phyloP scores from a whole-genome alignment of 1,284 basidiomycete genomes.

The Trichosporon asahii region DNA sequence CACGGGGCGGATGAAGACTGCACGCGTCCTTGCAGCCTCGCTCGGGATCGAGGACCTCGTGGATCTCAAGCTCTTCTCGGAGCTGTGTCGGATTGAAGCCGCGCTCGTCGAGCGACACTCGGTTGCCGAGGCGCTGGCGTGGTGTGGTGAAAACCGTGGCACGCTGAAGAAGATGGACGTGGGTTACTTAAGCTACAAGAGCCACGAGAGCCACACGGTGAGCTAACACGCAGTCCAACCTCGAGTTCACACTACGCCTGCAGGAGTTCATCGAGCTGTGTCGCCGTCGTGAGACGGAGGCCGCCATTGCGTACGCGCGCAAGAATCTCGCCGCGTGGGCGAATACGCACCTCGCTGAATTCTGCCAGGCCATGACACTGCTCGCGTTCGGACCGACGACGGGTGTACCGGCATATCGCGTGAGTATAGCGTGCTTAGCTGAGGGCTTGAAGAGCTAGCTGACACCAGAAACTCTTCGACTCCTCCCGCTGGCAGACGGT shows the following conservation, averaged over 20 bases:
- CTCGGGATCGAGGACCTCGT: conserved; percentile 59
- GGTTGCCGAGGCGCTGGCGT: conserved; percentile 81
- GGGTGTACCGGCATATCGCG: conserved; percentile 48
- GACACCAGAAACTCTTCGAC: conserved; percentile 71
- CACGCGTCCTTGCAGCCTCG: conserved; percentile 36
- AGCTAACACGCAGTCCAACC: conserved; percentile 64
- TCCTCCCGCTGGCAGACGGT: conserved; percentile 69
- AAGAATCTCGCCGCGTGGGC: conserved; percentile 82
- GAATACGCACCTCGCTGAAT: conserved; percentile 69
- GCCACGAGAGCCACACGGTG: not conserved
- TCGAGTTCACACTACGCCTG: conserved; percentile 91
- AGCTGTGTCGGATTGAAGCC: conserved; percentile 77
- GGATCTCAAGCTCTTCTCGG: conserved; percentile 86
- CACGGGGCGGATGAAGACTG: conserved; percentile 43
- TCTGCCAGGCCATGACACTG: conserved; percentile 71
- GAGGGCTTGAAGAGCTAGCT: no score
- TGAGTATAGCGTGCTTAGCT: no score
- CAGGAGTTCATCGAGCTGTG: conserved; percentile 96
- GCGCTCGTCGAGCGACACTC: conserved; percentile 67
- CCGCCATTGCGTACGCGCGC: conserved; percentile 80
- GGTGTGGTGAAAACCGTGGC: conserved; percentile 95
- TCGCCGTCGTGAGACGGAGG: conserved; percentile 62
- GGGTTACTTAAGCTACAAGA: conserved; percentile 26
- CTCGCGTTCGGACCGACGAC: conserved; percentile 61
- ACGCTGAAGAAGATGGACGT: conserved; percentile 87